Base-by-base conservation (phyloP, 768 basidiomycete genomes). In the Mycena crocata region DNA sequence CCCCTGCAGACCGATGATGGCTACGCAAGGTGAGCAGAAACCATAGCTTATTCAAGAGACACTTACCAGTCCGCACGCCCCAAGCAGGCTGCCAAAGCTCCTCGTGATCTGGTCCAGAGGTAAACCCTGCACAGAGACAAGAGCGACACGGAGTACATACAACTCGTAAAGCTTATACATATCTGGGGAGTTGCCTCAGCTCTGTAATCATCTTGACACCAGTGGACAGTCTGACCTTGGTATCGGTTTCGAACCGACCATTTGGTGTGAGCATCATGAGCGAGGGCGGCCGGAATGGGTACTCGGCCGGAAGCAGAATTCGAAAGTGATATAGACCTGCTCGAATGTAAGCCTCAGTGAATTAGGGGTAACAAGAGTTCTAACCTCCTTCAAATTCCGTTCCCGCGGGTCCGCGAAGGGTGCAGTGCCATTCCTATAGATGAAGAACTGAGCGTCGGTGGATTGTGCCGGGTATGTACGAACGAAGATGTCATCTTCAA, bases 1-100 rank as follows among this genome's bases (percentile, higher is more conserved):
- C 0, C 94, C 93, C 77, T 95, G 94, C 6, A 95, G 84, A 37
- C 93, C 94, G 69, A 95, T 86, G 73, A 95, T 95, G 37, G 94
- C 94, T 94, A 67, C 24, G 40, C 49, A 23, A 24, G 21, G 31
- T 71, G 28, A 71, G 55, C 42, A 60, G 15, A 44, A 35, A n/a
- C 15, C 31, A 12, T 62, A 63, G 21, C 3, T 24, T 26, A 15
- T 45, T 51, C 50, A 5, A 54, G 26, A 15, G 42, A 52, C 48
- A 73, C 85, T 67, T 64, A 93, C 93, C 96, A 61, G 96, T 99
- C 68, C 97, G 88, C 23, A 99, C 93, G 60, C 97, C 97, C 97
- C 97, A 99, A 28, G 95, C 95, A 39, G 97, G 97, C 78, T 98
- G 96, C 97, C 97, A 99, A 34, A 94, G 84, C 71, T 98, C 97